Percentiles rank a stretch among this genome's conserved stretches.
These are phyloP conservation scores for Maudiozyma barnettii DNA, from an alignment of 805 yeast species.

Conservation along the genomic window DNA sequence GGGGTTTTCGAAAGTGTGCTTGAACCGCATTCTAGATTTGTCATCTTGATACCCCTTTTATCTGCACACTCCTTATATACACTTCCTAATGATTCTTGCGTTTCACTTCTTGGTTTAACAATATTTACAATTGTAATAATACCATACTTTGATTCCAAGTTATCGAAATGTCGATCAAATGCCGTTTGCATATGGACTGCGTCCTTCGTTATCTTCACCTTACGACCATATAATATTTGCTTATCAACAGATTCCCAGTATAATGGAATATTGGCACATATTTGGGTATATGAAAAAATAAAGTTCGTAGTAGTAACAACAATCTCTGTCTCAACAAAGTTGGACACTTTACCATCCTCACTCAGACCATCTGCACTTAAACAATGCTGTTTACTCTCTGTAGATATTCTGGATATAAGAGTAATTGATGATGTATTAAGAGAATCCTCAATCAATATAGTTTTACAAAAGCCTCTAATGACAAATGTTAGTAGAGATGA, in stretches of 20 bases:
- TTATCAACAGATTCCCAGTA: slow-evolving; percentile 84
- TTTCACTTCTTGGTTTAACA: slow-evolving; percentile 52
- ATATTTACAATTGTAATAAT: slow-evolving; percentile 75
- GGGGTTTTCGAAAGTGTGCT: slow-evolving; percentile 31
- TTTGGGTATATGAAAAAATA: slow-evolving; percentile 68
- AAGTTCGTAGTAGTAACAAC: slow-evolving; percentile 44
- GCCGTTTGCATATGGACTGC: slow-evolving; percentile 79
- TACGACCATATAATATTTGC: slow-evolving; percentile 64
- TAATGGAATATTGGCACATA: slow-evolving; percentile 86
- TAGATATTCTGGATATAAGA: slow-evolving; percentile 79
- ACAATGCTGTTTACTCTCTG: slow-evolving; percentile 81
- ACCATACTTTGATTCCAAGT: slow-evolving; percentile 66
- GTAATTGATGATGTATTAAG: slow-evolving; percentile 40
- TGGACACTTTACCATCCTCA: slow-evolving; percentile 87
- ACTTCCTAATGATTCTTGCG: slow-evolving; percentile 57
- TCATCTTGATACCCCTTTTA: slow-evolving; percentile 24
- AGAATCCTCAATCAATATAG: slow-evolving; percentile 29
- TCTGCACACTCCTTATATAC: slow-evolving; percentile 48
- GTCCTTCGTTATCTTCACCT: slow-evolving; percentile 68
- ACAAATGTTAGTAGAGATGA: slow-evolving; percentile 71
- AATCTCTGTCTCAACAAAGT: slow-evolving; percentile 83
- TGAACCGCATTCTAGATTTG: slow-evolving; percentile 32
- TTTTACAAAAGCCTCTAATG: slow-evolving; percentile 87
- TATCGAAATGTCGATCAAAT: slow-evolving; percentile 72
- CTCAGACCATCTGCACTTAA: slow-evolving; percentile 83